Evolutionary conservation across 768 basidiomycete genomes (phyloP).

Genomic region (Termitomyces sp.): DNA sequence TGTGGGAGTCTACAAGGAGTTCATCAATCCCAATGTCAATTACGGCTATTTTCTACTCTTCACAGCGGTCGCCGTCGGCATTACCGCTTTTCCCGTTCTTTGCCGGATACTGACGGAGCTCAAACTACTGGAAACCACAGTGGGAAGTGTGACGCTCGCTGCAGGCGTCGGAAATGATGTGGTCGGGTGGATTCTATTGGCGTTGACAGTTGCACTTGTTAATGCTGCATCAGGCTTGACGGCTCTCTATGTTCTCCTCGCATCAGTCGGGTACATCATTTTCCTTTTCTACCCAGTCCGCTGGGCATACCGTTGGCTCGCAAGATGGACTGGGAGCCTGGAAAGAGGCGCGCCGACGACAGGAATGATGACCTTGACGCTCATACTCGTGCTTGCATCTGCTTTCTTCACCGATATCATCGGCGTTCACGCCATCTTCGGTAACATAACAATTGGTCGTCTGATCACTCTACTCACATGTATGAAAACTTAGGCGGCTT

Average conservation of each 20-base stretch:
- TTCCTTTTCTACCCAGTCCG: constrained; percentile 63
- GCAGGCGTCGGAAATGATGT: constrained; percentile 79
- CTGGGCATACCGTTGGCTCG: constrained; percentile 62
- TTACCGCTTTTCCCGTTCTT: constrained; percentile 79
- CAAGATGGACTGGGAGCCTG: constrained; percentile 60
- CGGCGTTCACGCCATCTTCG: constrained; percentile 67
- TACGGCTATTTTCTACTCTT: constrained; percentile 88
- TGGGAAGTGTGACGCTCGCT: constrained; percentile 76
- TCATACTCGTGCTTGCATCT: constrained; percentile 67
- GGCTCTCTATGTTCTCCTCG: constrained; percentile 76
- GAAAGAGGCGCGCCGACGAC: constrained; percentile 68
- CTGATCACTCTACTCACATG: neutral
- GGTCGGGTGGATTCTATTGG: constrained; percentile 77
- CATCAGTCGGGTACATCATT: constrained; percentile 55
- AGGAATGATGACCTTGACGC: constrained; percentile 70
- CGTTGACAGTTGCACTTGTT: constrained; percentile 76
- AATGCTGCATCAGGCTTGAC: constrained; percentile 68
- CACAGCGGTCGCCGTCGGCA: constrained; percentile 75
- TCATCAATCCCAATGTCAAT: constrained; percentile 50
- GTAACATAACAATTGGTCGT: constrained; percentile 23
- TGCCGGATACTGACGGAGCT: constrained; percentile 82
- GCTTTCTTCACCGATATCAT: constrained; percentile 87
- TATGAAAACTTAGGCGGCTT: constrained; percentile 58
- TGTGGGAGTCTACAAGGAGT: constrained; percentile 69
- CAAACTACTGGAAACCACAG: constrained; percentile 76